These are phyloP conservation scores for Teratosphaeriaceae sp. DNA, from an alignment of 2,329 filamentous ascomycete species.

Conservation along the genomic window DNA sequence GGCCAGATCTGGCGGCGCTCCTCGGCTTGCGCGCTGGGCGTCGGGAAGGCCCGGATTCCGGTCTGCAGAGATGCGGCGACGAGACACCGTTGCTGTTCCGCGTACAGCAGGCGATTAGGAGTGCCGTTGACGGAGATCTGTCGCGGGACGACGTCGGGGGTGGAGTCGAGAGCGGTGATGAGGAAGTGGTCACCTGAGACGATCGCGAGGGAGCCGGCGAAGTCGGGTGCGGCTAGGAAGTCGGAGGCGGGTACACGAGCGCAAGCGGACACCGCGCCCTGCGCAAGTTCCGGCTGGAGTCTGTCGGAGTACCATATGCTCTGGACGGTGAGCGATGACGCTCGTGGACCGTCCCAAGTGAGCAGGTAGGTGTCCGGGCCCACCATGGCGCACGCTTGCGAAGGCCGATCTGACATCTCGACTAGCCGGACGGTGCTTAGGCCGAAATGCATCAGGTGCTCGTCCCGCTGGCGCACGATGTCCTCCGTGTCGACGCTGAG, in stretches of 20 bases:
- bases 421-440: slow-evolving; percentile 22
- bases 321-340: slow-evolving; percentile 13
- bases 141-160: slow-evolving; percentile 20
- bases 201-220: slow-evolving; percentile 20
- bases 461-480: slow-evolving; percentile 5
- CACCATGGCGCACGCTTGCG: slow-evolving; percentile 19
- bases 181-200: slow-evolving; percentile 19
- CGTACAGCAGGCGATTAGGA: slow-evolving; percentile 25
- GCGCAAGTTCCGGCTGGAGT: slow-evolving; percentile 18
- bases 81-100: slow-evolving; percentile 32
- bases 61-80: slow-evolving; percentile 41
- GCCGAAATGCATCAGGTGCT: slow-evolving; percentile 14
- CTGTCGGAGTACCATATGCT: slow-evolving; percentile 26
- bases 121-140: slow-evolving; percentile 24
- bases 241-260: slow-evolving; percentile 18
- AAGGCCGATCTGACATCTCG: slow-evolving; percentile 7
- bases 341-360: slow-evolving; percentile 14
- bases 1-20: slow-evolving; percentile 33
- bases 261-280: slow-evolving; percentile 18
- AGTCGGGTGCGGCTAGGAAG: slow-evolving; percentile 11
- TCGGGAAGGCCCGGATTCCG: slow-evolving; percentile 23
- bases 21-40: slow-evolving; percentile 17
- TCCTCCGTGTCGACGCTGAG: slow-evolving; percentile 7
- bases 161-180: slow-evolving; percentile 13
- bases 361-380: slow-evolving; percentile 20